Percentiles rank a stretch among this genome's conserved stretches.
phyloP scores from a whole-genome alignment of 371 early-diverging fungal genomes.

The Rhizopus stolonifer region DNA sequence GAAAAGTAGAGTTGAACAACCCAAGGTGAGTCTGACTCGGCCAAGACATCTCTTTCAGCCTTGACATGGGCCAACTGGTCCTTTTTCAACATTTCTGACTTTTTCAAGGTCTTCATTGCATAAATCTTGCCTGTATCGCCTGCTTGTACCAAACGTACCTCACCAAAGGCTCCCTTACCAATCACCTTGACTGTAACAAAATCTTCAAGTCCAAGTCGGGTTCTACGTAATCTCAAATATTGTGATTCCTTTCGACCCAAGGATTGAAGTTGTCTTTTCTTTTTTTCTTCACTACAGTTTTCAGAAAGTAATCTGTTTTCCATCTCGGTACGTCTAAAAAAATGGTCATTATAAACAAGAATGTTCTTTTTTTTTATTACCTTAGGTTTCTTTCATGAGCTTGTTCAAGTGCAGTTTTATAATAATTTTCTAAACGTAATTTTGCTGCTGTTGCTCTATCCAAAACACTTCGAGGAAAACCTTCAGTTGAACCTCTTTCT shows the following conservation, averaged over 20 bases:
- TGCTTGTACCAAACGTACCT: constrained; percentile 95
- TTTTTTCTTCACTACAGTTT: constrained; percentile 83
- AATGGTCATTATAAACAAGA: not conserved
- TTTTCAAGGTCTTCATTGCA: constrained; percentile 96
- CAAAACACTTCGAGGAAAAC: constrained; percentile 70
- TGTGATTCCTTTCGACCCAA: constrained; percentile 92
- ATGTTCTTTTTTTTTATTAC: constrained; percentile 27
- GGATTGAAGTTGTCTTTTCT: constrained; percentile 74
- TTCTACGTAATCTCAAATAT: constrained; percentile 89
- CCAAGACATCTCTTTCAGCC: constrained; percentile 96
- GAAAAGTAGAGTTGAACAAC: constrained; percentile 96
- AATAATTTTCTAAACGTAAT: constrained; percentile 85
- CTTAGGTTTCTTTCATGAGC: constrained; percentile 87
- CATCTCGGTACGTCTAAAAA: constrained; percentile 70
- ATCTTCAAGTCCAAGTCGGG: constrained; percentile 90
- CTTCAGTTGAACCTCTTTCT: constrained; percentile 59
- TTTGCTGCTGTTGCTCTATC: constrained; percentile 89
- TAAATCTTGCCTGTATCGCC: constrained; percentile 95
- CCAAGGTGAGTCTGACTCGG: constrained; percentile 97
- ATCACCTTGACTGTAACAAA: constrained; percentile 98
- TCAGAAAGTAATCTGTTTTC: constrained; percentile 76
- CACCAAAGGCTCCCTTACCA: constrained; percentile 99
- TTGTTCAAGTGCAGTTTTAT: constrained; percentile 82
- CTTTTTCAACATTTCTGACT: constrained; percentile 97
- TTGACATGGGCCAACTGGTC: constrained; percentile 97